Evolutionary conservation across 257 asterid genomes (phyloP).

Genomic region (Osmanthus fragrans): DNA sequence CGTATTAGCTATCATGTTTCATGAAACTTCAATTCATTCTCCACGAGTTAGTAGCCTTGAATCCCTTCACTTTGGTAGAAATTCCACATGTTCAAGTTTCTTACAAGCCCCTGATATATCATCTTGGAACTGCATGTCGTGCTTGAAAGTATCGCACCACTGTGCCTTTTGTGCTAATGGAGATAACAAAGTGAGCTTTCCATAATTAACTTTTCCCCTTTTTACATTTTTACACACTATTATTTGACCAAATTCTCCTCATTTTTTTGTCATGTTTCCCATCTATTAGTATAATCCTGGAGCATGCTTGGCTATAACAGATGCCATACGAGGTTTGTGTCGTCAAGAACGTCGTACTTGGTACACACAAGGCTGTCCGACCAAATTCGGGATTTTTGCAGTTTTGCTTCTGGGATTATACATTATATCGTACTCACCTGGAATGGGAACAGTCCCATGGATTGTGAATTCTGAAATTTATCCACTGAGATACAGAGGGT

Average conservation of each 20-base stretch:
- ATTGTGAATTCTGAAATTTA: conserved; percentile 27
- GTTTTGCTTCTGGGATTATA: conserved; percentile 21
- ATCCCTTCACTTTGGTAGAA: conserved; percentile 36
- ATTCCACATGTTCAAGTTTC: conserved; percentile 39
- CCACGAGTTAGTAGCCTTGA: conserved; percentile 30
- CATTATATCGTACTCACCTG: conserved; percentile 27
- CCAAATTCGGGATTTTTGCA: conserved; percentile 21
- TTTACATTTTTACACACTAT: not conserved
- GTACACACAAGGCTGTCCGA: conserved; percentile 29
- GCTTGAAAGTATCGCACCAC: conserved; percentile 25
- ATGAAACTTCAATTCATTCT: conserved; percentile 36
- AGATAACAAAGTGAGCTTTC: conserved; percentile 28
- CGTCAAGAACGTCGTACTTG: conserved; percentile 19
- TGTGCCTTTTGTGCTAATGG: conserved; percentile 41
- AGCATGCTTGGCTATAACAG: conserved; percentile 23
- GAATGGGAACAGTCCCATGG: conserved; percentile 32
- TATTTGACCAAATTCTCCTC: not conserved
- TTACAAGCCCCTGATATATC: conserved; percentile 10
- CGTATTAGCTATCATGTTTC: conserved; percentile 30
- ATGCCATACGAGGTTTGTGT: conserved; percentile 4
- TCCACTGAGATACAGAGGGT: conserved; percentile 22
- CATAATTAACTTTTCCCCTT: not conserved
- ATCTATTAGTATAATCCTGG: conserved; percentile 14
- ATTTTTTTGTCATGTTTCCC: not conserved
- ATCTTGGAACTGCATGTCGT: conserved; percentile 38